Conservation (phyloP, 768 basidiomycete genomes). For the Coprinopsis strossmayeri region DNA sequence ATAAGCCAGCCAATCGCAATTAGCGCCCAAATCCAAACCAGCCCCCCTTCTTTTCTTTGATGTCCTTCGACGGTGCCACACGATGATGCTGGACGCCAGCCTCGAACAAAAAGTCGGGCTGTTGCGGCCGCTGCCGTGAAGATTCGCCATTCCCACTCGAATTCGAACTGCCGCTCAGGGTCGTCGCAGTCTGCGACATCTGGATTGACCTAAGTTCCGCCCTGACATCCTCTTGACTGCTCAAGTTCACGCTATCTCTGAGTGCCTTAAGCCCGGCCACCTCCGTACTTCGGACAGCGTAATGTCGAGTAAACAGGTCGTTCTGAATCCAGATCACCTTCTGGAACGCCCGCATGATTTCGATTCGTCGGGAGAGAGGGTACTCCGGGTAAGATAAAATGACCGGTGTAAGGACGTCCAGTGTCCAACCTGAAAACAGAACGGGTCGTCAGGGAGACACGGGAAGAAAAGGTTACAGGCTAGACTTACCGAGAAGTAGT, state of each 20-base stretch:
- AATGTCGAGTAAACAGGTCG: slow-evolving; percentile 10
- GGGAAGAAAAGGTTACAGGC: background rate
- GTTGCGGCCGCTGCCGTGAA: too few relatives aligned
- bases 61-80: background rate
- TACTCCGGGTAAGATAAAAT: slow-evolving; percentile 8
- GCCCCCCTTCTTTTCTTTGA: slow-evolving; percentile 3
- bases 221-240: slow-evolving; percentile 2
- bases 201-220: background rate
- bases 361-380: slow-evolving; percentile 6
- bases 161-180: too few relatives aligned
- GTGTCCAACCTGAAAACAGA: slow-evolving; percentile 4
- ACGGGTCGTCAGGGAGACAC: background rate
- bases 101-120: too few relatives aligned
- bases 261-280: slow-evolving; percentile 7
- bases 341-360: slow-evolving; percentile 10
- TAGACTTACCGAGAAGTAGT: slow-evolving; percentile 1
- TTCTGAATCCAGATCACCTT: slow-evolving; percentile 11
- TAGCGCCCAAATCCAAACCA: slow-evolving; percentile 3
- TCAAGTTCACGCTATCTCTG: background rate
- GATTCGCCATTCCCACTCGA: background rate
- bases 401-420: slow-evolving; percentile 7
- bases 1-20: too few relatives aligned
- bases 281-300: slow-evolving; percentile 9
- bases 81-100: background rate
- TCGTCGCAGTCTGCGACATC: background rate